Conservation (phyloP, 2,329 filamentous ascomycete species). For the Fusarium penzigii region DNA sequence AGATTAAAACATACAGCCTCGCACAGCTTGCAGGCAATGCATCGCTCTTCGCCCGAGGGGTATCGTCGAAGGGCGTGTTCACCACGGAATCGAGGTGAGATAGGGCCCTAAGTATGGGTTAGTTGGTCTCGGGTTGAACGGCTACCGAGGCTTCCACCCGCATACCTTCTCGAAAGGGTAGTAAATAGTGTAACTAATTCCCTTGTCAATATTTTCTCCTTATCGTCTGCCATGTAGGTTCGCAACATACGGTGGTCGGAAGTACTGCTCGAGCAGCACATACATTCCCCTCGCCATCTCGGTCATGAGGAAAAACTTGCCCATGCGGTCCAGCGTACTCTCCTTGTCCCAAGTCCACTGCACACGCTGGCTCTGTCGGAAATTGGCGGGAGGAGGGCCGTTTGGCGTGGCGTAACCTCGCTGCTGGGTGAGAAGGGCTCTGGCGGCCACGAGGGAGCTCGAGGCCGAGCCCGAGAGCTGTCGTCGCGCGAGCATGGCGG, state of each 20-base stretch:
- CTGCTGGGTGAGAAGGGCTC: constrained; percentile 29
- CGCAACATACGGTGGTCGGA: constrained; percentile 86
- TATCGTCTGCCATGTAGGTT: not conserved
- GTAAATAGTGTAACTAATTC: constrained; percentile 86
- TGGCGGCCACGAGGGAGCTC: constrained; percentile 23
- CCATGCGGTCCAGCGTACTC: constrained; percentile 76
- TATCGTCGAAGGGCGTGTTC: constrained; percentile 97
- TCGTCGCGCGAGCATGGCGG: constrained; percentile 38
- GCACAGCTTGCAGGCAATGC: constrained; percentile 99
- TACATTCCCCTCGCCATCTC: constrained; percentile 99
- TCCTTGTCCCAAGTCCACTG: constrained; percentile 82
- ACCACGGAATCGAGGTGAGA: constrained; percentile 96
- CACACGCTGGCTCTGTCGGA: constrained; percentile 72
- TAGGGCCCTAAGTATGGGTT: constrained; percentile 67
- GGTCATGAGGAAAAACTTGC: constrained; percentile 91
- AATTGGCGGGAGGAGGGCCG: constrained; percentile 77
- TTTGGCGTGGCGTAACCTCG: constrained; percentile 66
- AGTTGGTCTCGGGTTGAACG: constrained; percentile 12
- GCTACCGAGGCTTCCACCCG: not conserved
- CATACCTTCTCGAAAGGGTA: constrained; percentile 94
- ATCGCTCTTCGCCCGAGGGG: constrained; percentile 96
- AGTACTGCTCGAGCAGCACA: constrained; percentile 95
- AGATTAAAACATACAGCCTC: constrained; percentile 64
- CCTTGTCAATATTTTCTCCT: constrained; percentile 14
- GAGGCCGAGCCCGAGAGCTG: constrained; percentile 29